A percentile compares a stretch with the other conserved stretches of the same genome.
These are phyloP conservation scores for Penicillium pancosmium DNA, from an alignment of 495 filamentous ascomycete genomes.

Conservation along the genomic window DNA sequence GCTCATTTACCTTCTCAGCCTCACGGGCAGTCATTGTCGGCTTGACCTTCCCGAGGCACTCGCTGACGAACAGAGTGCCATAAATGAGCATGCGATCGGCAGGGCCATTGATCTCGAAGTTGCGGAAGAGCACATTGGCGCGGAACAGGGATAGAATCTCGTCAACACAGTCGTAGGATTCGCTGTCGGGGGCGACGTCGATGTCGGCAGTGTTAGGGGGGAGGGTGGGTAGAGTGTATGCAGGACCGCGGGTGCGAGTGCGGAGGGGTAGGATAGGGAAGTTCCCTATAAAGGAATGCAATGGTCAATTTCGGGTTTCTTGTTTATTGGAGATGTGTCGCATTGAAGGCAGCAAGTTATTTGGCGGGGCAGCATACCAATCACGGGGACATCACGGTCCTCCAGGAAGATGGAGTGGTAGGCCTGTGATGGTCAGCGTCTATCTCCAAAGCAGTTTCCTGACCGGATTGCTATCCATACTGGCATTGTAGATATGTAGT, in stretches of 20 bases:
- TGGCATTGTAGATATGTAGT: slow-evolving; percentile 48
- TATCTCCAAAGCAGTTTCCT: not conserved
- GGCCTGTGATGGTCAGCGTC: slow-evolving; percentile 49
- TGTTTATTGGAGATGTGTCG: not conserved
- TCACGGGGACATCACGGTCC: slow-evolving; percentile 69
- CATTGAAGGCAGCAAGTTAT: slow-evolving; percentile 8
- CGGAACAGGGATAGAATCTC: slow-evolving; percentile 92
- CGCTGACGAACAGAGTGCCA: slow-evolving; percentile 90
- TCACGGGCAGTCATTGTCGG: slow-evolving; percentile 63
- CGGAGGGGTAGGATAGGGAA: slow-evolving; percentile 93
- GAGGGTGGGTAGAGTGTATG: slow-evolving; percentile 78
- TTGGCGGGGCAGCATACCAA: slow-evolving; percentile 50
- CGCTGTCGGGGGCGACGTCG: slow-evolving; percentile 78
- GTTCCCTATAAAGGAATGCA: slow-evolving; percentile 60
- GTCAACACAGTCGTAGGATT: slow-evolving; percentile 93
- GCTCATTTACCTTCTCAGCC: slow-evolving; percentile 57
- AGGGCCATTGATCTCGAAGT: slow-evolving; percentile 98
- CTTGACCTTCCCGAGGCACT: slow-evolving; percentile 84
- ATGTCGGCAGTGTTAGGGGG: slow-evolving; percentile 66
- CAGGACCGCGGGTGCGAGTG: slow-evolving; percentile 88
- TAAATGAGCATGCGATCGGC: slow-evolving; percentile 95
- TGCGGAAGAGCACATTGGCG: slow-evolving; percentile 97
- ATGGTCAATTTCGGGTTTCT: slow-evolving; percentile 14
- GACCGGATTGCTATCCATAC: slow-evolving; percentile 32
- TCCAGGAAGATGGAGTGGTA: slow-evolving; percentile 94